Conservation (phyloP, 1,284 basidiomycete genomes). For the Ganoderma lingzhi region DNA sequence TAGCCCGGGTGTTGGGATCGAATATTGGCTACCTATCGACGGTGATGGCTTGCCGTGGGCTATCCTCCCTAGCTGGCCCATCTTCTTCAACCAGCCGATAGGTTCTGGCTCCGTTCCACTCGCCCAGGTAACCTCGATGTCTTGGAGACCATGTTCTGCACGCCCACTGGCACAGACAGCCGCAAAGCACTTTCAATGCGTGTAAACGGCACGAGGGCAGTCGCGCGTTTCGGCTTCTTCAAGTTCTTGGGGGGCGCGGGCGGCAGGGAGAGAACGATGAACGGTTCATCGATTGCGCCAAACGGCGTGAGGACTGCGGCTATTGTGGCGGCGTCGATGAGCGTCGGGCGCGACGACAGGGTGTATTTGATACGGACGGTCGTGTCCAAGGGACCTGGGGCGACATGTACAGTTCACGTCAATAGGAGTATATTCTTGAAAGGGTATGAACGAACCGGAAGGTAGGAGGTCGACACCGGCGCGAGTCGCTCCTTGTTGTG, state of each 20-base stretch:
- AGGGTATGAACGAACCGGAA: constrained; percentile 49
- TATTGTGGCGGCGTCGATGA: constrained; percentile 60
- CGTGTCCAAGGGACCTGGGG: constrained; percentile 70
- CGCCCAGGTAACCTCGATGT: constrained; percentile 58
- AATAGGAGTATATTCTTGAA: background rate
- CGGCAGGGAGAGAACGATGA: constrained; percentile 72
- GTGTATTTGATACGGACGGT: constrained; percentile 76
- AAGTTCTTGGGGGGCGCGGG: constrained; percentile 54
- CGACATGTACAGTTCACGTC: constrained; percentile 24
- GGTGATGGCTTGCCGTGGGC: background rate
- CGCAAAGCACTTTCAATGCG: constrained; percentile 75
- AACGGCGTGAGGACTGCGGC: constrained; percentile 62
- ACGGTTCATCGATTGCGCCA: constrained; percentile 65
- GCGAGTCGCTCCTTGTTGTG: constrained; percentile 29
- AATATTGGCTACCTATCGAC: background rate
- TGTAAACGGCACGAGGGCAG: constrained; percentile 76
- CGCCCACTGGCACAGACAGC: constrained; percentile 69
- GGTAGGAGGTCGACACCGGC: constrained; percentile 57
- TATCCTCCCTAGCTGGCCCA: constrained; percentile 63
- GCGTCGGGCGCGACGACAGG: constrained; percentile 60
- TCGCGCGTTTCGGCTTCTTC: constrained; percentile 71
- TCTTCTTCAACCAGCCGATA: constrained; percentile 77
- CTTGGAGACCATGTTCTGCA: constrained; percentile 49
- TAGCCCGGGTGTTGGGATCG: background rate
- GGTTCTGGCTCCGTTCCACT: constrained; percentile 76